Base-by-base conservation (phyloP, 2,329 filamentous ascomycete genomes). In the Leptoxyphium fumago region DNA sequence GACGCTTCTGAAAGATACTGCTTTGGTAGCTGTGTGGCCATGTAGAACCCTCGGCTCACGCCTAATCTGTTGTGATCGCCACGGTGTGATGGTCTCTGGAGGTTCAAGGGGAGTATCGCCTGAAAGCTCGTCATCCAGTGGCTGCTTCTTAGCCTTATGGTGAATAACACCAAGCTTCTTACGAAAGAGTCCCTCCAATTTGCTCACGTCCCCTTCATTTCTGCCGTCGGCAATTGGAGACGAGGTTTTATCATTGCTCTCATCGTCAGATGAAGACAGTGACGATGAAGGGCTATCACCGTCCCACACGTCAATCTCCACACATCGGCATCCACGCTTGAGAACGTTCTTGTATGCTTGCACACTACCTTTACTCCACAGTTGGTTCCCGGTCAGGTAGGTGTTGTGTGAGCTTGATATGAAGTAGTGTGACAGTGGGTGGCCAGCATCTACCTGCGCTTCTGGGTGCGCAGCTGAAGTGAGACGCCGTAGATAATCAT, bases 331-430 rank as follows among this genome's bases (percentile, higher is more conserved):
- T 40, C 84, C 84, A 42, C 78, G 74, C 30, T 75, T 69, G 10
- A 95, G 75, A 10, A 61, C 59, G 57, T 79, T 77, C 52, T 74
- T 81, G 64, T 95, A 95, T 10, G 82, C 78, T 45, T 87, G 78
- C 0, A 81, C 77, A 26, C 82, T 86, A 47, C 84, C 82, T 47
- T 78, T 77, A 40, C 85, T 86, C 47, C 77, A 80, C 36, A 91
- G 71, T 63, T 95, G 89, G 55, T 94, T 87, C 2, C 88, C 88
- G 2, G 80, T 80, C 38, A 94, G 69, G 61, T 94, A 95, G 0
- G 88, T 95, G 60, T 95, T 95, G 68, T 95, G 88, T 58, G 86
- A 94, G 52, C 85, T 93, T 49, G 82, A 94, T 60, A 95, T 88
- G 62, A 86, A 95, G 66, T 95, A 95, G 59, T 93, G 86, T 40